A percentile compares a stretch with the other conserved stretches of the same genome.
Evolutionary conservation across 345 rosid species (phyloP).

Genomic region (Salix exigua): DNA sequence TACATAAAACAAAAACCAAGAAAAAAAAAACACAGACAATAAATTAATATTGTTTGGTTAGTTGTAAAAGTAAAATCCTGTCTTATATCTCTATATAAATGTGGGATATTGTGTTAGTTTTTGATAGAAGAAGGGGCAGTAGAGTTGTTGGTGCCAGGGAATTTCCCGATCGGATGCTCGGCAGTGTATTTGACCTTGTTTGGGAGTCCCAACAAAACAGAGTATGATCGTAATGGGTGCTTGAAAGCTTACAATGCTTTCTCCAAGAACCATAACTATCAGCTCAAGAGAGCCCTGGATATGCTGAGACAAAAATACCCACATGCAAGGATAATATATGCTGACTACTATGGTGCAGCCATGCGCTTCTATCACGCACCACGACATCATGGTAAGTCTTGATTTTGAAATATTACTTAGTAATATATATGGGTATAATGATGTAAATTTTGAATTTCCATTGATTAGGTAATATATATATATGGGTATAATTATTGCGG

Average conservation of each 20-base stretch:
- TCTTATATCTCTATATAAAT: background rate
- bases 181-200: constrained; percentile 54
- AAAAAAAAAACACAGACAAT: no score
- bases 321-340: constrained; percentile 31
- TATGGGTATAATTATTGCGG: no score
- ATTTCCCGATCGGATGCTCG: constrained; percentile 62
- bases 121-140: constrained; percentile 70
- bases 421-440: no score
- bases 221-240: constrained; percentile 54
- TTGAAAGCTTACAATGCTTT: constrained; percentile 43
- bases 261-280: constrained; percentile 45
- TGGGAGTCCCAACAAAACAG: constrained; percentile 21
- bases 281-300: constrained; percentile 39
- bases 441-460: no score
- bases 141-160: constrained; percentile 61
- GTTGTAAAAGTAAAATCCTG: no score
- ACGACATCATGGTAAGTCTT: constrained; percentile 37
- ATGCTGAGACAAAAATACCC: constrained; percentile 42
- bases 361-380: constrained; percentile 26
- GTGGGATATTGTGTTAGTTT: constrained; percentile 17
- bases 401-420: no score
- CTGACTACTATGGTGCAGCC: constrained; percentile 17
- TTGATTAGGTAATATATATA: no score
- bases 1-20: no score
- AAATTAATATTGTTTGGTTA: no score